Evolutionary conservation across 306 rosid species (phyloP).

Genomic region (Vigna hirtella): DNA sequence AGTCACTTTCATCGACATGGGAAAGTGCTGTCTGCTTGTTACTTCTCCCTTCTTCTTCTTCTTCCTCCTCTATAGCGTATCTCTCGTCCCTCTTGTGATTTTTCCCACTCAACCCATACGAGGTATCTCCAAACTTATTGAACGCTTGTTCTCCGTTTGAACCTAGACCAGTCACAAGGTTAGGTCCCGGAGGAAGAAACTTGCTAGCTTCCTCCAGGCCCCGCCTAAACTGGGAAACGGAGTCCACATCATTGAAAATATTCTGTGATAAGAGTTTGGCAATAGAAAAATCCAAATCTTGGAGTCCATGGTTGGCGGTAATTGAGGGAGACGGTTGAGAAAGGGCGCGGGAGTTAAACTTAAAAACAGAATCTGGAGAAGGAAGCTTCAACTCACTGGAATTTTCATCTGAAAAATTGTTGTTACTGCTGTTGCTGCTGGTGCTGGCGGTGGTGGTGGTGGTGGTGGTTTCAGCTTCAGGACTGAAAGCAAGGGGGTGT

Average conservation of each 20-base stretch:
- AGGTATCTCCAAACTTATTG: constrained; percentile 39
- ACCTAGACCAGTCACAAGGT: constrained; percentile 46
- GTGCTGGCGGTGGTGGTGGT: constrained; percentile 1
- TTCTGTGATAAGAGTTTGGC: constrained; percentile 60
- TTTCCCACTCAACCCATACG: constrained; percentile 50
- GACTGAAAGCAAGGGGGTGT: constrained; percentile 47
- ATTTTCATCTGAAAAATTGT: constrained; percentile 37
- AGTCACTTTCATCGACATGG: constrained; percentile 49
- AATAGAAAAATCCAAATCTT: constrained; percentile 46
- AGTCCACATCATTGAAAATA: constrained; percentile 62
- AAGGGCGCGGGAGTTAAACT: constrained; percentile 41
- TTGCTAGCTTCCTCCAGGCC: constrained; percentile 86
- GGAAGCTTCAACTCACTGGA: constrained; percentile 49
- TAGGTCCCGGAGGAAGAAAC: constrained; percentile 71
- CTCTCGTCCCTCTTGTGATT: constrained; percentile 47
- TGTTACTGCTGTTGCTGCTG: constrained; percentile 22
- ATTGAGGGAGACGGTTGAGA: constrained; percentile 37
- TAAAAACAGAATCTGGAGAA: constrained; percentile 46
- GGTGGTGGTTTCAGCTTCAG: constrained; percentile 30
- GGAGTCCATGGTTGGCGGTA: constrained; percentile 39
- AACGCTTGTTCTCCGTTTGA: constrained; percentile 13
- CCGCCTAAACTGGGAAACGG: constrained; percentile 66
- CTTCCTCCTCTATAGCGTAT: constrained; percentile 14
- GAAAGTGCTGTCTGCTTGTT: constrained; percentile 56
- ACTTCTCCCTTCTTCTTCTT: constrained; percentile 50